phyloP scores from a whole-genome alignment of 2,329 filamentous ascomycete genomes.

The Aspergillus persii region DNA sequence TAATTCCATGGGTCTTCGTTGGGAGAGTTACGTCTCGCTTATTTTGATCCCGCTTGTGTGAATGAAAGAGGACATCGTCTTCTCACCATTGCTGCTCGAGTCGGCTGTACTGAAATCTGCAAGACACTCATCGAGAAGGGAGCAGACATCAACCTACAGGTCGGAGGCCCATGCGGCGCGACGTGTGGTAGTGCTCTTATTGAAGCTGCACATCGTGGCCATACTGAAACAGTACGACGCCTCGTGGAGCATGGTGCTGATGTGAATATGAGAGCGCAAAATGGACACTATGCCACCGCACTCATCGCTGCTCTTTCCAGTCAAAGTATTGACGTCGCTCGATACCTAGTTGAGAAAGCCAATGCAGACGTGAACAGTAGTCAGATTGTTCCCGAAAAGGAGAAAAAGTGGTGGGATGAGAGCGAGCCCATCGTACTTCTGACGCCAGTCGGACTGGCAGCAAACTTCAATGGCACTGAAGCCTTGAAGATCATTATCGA shows the following conservation, averaged over 20 bases:
- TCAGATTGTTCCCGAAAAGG: not conserved
- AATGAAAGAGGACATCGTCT: slow-evolving; percentile 5
- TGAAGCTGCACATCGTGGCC: not conserved
- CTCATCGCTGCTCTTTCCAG: not conserved
- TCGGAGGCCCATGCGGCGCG: not conserved
- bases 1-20: too few relatives aligned
- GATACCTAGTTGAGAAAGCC: not conserved
- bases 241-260: slow-evolving; percentile 1
- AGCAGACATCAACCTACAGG: not conserved
- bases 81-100: slow-evolving; percentile 8
- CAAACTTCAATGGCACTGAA: not conserved
- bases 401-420: not conserved
- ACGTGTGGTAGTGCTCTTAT: not conserved
- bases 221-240: not conserved
- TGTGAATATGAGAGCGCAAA: not conserved
- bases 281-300: not conserved
- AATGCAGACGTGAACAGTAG: slow-evolving; percentile 10
- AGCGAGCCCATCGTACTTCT: not conserved
- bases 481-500: slow-evolving; percentile 9
- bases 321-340: not conserved
- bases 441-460: slow-evolving; percentile 1
- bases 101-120: slow-evolving; percentile 3
- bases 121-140: slow-evolving; percentile 6
- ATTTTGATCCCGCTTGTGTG: slow-evolving; percentile 1
- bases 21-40: too few relatives aligned